Evolutionary conservation across 2,329 filamentous ascomycete genomes (phyloP).

Genomic region (Ophiobolus disseminans): DNA sequence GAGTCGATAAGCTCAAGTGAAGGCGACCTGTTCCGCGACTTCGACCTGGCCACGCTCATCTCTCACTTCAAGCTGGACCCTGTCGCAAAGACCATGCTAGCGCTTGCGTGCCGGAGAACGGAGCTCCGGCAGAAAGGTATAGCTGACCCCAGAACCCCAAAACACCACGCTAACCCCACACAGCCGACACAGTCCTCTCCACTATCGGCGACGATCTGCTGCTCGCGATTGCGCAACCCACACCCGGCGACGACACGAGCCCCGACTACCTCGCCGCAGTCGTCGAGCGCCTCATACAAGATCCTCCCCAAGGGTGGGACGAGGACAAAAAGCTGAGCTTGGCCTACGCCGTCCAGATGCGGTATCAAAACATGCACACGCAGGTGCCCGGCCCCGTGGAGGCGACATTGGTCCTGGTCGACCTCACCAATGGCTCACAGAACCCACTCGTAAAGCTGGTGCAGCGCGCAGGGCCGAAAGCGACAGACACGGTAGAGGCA

Average conservation of each 20-base stretch:
- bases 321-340: conserved; percentile 75
- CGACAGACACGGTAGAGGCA: conserved; percentile 77
- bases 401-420: conserved; percentile 72
- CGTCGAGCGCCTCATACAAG: conserved; percentile 84
- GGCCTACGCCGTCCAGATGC: conserved; percentile 63
- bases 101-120: conserved; percentile 82
- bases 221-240: conserved; percentile 71
- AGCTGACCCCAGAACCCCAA: conserved; percentile 14
- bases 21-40: conserved; percentile 93
- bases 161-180: conserved; percentile 20
- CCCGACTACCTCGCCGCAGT: conserved; percentile 77
- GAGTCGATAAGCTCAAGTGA: conserved; percentile 90
- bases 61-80: conserved; percentile 95
- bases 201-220: conserved; percentile 80
- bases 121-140: conserved; percentile 91
- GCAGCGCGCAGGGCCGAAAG: conserved; percentile 75
- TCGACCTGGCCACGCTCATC: conserved; percentile 94
- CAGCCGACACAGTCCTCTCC: conserved; percentile 89
- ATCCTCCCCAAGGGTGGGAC: conserved; percentile 85
- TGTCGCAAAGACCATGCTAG: conserved; percentile 84
- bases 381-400: conserved; percentile 74
- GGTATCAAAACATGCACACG: conserved; percentile 70
- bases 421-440: conserved; percentile 67
- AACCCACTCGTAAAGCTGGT: conserved; percentile 70
- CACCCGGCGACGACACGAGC: conserved; percentile 70